A percentile compares a stretch with the other conserved stretches of the same genome.
Conservation (phyloP, 2,329 filamentous ascomycete genomes). For the Alternaria sp. region DNA sequence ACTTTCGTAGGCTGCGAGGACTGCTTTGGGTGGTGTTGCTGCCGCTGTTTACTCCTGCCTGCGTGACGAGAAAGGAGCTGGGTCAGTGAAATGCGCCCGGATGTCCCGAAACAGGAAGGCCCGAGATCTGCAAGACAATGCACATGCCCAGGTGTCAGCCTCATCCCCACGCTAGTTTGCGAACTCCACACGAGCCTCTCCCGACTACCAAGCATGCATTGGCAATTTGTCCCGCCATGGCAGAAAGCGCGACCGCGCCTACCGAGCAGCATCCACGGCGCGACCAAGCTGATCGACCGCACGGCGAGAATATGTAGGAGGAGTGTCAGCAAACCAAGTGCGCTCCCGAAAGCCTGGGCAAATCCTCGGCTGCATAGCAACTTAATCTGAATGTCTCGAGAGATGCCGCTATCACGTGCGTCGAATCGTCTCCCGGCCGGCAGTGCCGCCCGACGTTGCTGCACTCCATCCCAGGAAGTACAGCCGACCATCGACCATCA, state of each 20-base stretch:
- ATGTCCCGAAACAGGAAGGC: constrained; percentile 1
- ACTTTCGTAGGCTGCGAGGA: background rate
- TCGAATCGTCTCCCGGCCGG: constrained; percentile 10
- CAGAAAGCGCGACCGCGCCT: background rate
- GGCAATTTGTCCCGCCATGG: constrained; percentile 12
- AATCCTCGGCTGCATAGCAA: background rate
- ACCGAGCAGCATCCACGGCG: background rate
- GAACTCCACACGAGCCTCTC: constrained; percentile 8
- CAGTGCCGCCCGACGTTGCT: constrained; percentile 6
- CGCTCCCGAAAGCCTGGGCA: background rate
- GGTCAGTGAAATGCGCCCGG: background rate
- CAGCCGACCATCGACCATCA: constrained; percentile 15
- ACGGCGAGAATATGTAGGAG: background rate
- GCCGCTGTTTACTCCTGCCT: background rate
- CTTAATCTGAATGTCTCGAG: background rate
- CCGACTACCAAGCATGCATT: constrained; percentile 13
- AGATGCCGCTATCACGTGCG: background rate
- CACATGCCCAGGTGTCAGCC: constrained; percentile 1
- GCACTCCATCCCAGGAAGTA: constrained; percentile 14
- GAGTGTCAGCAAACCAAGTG: background rate
- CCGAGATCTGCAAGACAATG: constrained; percentile 4
- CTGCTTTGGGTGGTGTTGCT: background rate
- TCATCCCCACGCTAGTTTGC: constrained; percentile 7
- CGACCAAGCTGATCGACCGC: background rate
- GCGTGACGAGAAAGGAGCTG: background rate